Conservation (phyloP, 2,329 filamentous ascomycete species). For the Hypoxylon sp. region DNA sequence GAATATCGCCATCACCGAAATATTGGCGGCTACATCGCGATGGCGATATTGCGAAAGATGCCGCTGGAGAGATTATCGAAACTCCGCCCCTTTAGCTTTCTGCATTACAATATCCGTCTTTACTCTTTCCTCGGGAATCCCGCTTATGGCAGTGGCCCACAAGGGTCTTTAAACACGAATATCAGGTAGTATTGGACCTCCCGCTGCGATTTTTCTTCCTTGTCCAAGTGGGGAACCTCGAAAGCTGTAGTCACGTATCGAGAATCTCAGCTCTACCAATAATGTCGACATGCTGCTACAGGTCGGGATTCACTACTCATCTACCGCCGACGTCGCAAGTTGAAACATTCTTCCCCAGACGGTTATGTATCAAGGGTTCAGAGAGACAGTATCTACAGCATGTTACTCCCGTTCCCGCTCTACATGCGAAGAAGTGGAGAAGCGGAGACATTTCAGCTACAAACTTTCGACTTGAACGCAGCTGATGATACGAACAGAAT, state of each 20-base stretch:
- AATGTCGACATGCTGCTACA: background rate
- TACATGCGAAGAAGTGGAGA: background rate
- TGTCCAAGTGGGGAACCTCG: background rate
- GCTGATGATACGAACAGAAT: background rate
- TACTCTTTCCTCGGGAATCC: background rate
- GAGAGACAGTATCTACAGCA: background rate
- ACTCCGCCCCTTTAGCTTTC: background rate
- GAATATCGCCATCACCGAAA: background rate
- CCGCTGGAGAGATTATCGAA: background rate
- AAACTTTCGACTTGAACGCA: background rate
- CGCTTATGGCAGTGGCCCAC: background rate
- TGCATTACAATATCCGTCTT: background rate
- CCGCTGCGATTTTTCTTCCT: background rate
- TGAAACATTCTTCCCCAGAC: background rate
- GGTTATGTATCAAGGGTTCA: background rate
- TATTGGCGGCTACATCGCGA: background rate
- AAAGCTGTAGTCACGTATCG: background rate
- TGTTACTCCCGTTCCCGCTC: background rate
- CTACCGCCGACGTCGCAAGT: no score
- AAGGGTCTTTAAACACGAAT: background rate
- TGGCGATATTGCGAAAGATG: background rate
- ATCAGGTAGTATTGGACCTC: background rate
- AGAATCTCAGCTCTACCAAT: background rate
- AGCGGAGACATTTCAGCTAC: background rate
- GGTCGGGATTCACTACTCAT: background rate